A percentile compares a stretch with the other conserved stretches of the same genome.
Conservation (phyloP, 352 stramenopile genomes). For the Thalassiosira livingstoniorum region DNA sequence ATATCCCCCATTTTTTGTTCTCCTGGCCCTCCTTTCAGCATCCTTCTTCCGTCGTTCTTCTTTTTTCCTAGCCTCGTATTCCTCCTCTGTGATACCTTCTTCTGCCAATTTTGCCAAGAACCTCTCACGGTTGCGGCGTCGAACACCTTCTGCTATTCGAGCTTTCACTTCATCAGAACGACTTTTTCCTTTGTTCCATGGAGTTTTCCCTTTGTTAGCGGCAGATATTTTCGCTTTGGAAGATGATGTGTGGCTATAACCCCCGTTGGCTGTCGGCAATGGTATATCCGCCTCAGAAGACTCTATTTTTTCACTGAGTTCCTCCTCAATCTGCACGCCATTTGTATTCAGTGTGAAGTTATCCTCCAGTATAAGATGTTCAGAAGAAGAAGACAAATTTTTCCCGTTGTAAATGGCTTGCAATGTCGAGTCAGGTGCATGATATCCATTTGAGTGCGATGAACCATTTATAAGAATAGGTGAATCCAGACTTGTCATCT, state of each 20-base stretch:
- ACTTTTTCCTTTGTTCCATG: slow-evolving; percentile 80
- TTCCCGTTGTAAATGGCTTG: no score
- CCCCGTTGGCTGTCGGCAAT: slow-evolving; percentile 73
- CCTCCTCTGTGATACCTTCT: slow-evolving; percentile 74
- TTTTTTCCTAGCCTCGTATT: slow-evolving; percentile 73
- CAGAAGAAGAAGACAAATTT: no score
- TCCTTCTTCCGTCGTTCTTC: slow-evolving; percentile 63
- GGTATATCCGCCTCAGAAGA: slow-evolving; percentile 42
- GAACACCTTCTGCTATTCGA: slow-evolving; percentile 74
- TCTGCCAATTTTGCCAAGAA: slow-evolving; percentile 70
- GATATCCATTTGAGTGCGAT: no score
- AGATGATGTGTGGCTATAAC: slow-evolving; percentile 71
- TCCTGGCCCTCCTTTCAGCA: slow-evolving; percentile 56
- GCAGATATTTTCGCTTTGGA: slow-evolving; percentile 78
- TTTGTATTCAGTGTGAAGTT: neutral
- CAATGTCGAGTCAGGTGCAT: no score
- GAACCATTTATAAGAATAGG: no score
- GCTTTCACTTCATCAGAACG: slow-evolving; percentile 67
- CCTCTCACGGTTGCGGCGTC: slow-evolving; percentile 66
- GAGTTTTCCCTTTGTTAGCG: slow-evolving; percentile 81
- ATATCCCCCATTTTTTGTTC: slow-evolving; percentile 78
- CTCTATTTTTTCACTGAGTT: neutral
- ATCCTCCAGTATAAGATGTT: no score
- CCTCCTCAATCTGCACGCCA: neutral
- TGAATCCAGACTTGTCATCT: no score